phyloP scores from a whole-genome alignment of 2,329 filamentous ascomycete species.

The Pestalotiopsis fici region DNA sequence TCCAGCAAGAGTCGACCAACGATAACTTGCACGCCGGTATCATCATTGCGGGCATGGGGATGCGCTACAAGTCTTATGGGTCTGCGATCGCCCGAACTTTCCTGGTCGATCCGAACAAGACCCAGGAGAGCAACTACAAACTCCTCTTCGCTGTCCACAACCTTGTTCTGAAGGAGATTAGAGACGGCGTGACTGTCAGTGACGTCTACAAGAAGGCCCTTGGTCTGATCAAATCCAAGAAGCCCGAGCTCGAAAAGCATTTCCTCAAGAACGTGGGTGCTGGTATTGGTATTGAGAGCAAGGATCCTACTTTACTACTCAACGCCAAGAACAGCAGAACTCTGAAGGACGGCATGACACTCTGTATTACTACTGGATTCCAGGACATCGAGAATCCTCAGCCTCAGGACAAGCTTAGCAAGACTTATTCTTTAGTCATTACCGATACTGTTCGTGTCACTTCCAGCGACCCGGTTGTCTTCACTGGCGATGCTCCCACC shows the following conservation, averaged over 20 bases:
- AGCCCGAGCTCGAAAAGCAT: conserved; percentile 92
- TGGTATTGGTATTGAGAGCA: conserved; percentile 89
- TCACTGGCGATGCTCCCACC: conserved; percentile 89
- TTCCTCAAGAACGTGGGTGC: conserved; percentile 92
- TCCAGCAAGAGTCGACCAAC: conserved; percentile 76
- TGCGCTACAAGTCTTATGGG: conserved; percentile 95
- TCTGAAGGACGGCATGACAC: conserved; percentile 95
- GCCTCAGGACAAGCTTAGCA: conserved; percentile 86
- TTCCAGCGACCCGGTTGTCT: conserved; percentile 76
- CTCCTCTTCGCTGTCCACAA: conserved; percentile 83
- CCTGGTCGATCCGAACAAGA: conserved; percentile 94
- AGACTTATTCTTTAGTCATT: conserved; percentile 84
- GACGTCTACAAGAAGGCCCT: conserved; percentile 92
- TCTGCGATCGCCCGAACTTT: conserved; percentile 92
- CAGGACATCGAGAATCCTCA: conserved; percentile 85
- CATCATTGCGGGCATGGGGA: conserved; percentile 87
- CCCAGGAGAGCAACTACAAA: conserved; percentile 93
- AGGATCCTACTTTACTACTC: conserved; percentile 79
- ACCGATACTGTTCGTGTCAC: conserved; percentile 93
- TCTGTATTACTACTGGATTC: conserved; percentile 87
- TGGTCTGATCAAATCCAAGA: conserved; percentile 79
- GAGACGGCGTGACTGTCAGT: conserved; percentile 82
- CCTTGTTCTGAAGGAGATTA: conserved; percentile 85
- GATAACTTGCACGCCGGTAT: conserved; percentile 86
- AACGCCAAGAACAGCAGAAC: conserved; percentile 83